These are phyloP conservation scores for Papiliotrema fonsecae DNA, from an alignment of 1,284 basidiomycete genomes.

Conservation along the genomic window DNA sequence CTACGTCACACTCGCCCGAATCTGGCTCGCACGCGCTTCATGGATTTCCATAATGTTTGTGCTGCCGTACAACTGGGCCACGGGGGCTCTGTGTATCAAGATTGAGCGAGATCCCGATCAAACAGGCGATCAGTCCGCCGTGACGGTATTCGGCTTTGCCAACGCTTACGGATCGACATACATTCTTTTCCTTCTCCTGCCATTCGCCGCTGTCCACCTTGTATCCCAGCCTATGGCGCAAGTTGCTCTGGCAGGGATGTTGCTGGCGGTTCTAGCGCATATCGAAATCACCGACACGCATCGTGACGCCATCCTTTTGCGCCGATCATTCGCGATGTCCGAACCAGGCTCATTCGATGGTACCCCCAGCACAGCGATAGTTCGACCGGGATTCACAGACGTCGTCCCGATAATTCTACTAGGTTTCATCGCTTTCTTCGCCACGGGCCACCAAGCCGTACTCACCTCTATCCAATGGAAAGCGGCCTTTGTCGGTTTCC, in stretches of 20 bases:
- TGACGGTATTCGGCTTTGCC: conserved; percentile 77
- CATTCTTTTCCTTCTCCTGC: conserved; percentile 69
- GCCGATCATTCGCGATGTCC: conserved; percentile 26
- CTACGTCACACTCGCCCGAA: conserved; percentile 55
- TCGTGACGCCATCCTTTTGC: conserved; percentile 62
- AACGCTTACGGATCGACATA: conserved; percentile 87
- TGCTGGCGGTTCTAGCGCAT: conserved; percentile 64
- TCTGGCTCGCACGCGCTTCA: conserved; percentile 59
- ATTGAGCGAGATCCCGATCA: conserved; percentile 50
- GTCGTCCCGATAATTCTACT: conserved; percentile 68
- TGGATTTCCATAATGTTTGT: conserved; percentile 55
- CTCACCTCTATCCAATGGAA: conserved; percentile 95
- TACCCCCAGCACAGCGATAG: conserved; percentile 36
- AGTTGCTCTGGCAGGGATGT: conserved; percentile 60
- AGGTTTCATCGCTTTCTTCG: conserved; percentile 72
- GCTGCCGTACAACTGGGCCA: conserved; percentile 63
- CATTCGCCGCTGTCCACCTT: conserved; percentile 61
- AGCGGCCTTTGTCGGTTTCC: conserved; percentile 72
- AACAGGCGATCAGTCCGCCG: conserved; percentile 48
- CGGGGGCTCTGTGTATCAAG: conserved; percentile 66
- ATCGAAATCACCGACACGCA: conserved; percentile 74
- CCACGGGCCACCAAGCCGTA: conserved; percentile 87
- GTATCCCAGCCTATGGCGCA: conserved; percentile 77
- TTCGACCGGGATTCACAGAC: conserved; percentile 60
- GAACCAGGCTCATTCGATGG: conserved; percentile 46